phyloP scores from a whole-genome alignment of 2,329 filamentous ascomycete species.

The Fusarium floridanum region DNA sequence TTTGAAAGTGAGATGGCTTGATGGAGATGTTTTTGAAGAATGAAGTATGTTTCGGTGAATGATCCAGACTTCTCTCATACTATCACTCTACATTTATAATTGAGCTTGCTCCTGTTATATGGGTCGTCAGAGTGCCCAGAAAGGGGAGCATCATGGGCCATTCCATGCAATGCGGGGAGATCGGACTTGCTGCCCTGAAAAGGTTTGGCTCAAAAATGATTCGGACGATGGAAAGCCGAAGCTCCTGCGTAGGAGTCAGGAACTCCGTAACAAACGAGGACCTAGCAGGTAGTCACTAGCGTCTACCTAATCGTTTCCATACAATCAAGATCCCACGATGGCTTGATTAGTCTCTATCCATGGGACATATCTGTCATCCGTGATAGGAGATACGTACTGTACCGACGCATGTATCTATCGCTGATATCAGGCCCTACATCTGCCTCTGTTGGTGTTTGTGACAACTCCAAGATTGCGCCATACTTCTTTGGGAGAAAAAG shows the following conservation, averaged over 20 bases:
- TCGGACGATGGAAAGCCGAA: not conserved
- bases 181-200: not conserved
- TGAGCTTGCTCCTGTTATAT: not conserved
- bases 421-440: not conserved
- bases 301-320: not conserved
- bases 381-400: not conserved
- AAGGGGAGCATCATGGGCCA: not conserved
- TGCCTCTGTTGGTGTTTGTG: not conserved
- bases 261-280: not conserved
- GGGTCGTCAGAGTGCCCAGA: not conserved
- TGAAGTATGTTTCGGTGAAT: not conserved
- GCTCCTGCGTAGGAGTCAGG: not conserved
- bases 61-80: not conserved
- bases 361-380: not conserved
- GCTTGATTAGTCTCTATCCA: not conserved
- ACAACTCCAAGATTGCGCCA: not conserved
- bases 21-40: not conserved
- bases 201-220: not conserved
- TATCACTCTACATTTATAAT: not conserved
- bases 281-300: not conserved
- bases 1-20: not conserved
- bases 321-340: not conserved
- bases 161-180: not conserved
- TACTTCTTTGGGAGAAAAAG: not conserved
- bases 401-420: not conserved